These are phyloP conservation scores for Heteromeles arbutifolia DNA, from an alignment of 306 rosid genomes.

Conservation along the genomic window DNA sequence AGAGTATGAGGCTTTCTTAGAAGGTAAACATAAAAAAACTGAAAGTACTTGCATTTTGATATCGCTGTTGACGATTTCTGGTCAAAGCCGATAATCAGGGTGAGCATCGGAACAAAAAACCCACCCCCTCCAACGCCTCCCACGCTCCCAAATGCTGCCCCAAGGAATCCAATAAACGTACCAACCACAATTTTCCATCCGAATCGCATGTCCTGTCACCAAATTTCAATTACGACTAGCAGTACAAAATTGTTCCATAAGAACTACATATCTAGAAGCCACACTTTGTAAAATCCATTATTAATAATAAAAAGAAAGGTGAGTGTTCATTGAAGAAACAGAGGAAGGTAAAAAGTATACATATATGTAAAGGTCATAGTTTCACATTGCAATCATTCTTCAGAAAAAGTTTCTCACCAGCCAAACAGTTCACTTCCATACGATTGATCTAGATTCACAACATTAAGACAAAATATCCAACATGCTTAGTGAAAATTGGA, in stretches of 20 bases:
- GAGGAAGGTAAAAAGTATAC: neutral
- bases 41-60: conserved; percentile 48
- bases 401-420: neutral
- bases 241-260: neutral
- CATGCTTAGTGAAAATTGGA: neutral
- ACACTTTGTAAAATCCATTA: neutral
- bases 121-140: conserved; percentile 92
- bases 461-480: neutral
- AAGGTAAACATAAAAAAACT: neutral
- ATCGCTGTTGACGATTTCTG: conserved; percentile 59
- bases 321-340: neutral
- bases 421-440: neutral
- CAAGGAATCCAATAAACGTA: conserved; percentile 48
- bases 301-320: neutral
- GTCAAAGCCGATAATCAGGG: conserved; percentile 60
- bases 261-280: neutral
- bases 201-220: conserved; percentile 52
- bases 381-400: neutral
- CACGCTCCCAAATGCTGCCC: conserved; percentile 77
- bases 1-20: neutral
- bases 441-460: neutral
- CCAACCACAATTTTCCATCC: conserved; percentile 59
- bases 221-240: neutral
- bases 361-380: neutral
- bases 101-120: conserved; percentile 75